These are phyloP conservation scores for Bretziella fagacearum DNA, from an alignment of 2,329 filamentous ascomycete genomes.

Conservation along the genomic window DNA sequence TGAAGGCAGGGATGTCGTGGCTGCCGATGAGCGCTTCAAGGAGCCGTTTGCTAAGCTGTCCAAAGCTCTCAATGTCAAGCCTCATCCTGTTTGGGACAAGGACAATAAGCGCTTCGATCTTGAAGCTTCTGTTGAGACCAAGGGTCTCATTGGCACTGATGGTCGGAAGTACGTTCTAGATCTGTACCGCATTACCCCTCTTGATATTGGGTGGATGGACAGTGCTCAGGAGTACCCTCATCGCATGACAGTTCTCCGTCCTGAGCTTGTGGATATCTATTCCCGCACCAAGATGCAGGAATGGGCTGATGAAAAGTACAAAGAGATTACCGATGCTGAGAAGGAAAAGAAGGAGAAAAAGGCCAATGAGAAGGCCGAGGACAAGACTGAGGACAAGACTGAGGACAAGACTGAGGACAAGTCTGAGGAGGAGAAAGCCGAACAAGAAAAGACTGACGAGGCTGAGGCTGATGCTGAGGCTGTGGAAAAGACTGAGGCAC, in stretches of 20 bases:
- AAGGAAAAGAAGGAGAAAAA: constrained; percentile 21
- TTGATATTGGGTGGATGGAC: constrained; percentile 84
- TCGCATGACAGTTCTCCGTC: constrained; percentile 83
- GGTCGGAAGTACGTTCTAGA: constrained; percentile 96
- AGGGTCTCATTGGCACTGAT: constrained; percentile 91
- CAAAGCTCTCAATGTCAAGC: constrained; percentile 78
- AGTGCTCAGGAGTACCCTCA: constrained; percentile 57
- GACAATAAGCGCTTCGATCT: constrained; percentile 77
- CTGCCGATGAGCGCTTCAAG: constrained; percentile 73
- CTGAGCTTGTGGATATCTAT: constrained; percentile 77
- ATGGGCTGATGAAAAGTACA: constrained; percentile 58
- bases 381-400: constrained; percentile 15
- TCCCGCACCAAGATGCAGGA: constrained; percentile 74
- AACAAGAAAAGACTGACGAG: constrained; percentile 22
- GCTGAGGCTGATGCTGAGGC: constrained; percentile 30
- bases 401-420: constrained; percentile 16
- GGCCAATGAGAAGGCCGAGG: constrained; percentile 15
- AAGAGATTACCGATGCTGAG: constrained; percentile 23
- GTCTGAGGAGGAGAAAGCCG: constrained; percentile 16
- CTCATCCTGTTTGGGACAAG: constrained; percentile 96
- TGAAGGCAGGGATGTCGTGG: constrained; percentile 89
- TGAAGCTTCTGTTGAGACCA: constrained; percentile 92
- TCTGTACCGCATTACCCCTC: constrained; percentile 80
- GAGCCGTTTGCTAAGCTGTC: constrained; percentile 79
- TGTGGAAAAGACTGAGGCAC: constrained; percentile 6